phyloP scores from a whole-genome alignment of 306 rosid species.

The Chamaecrista fasciculata region DNA sequence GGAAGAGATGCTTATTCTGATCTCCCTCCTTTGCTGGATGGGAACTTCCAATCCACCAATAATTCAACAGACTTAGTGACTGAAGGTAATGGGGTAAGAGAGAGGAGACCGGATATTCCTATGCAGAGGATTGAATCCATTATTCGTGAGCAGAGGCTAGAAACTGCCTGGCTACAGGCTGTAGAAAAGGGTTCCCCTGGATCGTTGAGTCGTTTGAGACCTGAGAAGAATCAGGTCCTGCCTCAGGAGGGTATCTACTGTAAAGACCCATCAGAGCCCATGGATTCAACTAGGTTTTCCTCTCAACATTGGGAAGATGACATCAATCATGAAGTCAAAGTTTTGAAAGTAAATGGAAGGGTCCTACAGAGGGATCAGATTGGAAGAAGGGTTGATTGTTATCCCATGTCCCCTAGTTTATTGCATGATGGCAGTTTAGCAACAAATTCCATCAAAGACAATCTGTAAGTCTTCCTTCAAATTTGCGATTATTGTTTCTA shows the following conservation, averaged over 20 bases:
- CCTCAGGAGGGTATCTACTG: conserved; percentile 79
- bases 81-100: conserved; percentile 54
- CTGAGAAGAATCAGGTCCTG: conserved; percentile 93
- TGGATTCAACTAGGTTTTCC: conserved; percentile 56
- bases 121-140: conserved; percentile 94
- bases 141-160: conserved; percentile 93
- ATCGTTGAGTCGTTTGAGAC: conserved; percentile 77
- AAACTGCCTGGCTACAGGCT: conserved; percentile 96
- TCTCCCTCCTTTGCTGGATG: conserved; percentile 51
- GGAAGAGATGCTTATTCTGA: conserved; percentile 50
- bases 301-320: conserved; percentile 83
- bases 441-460: conserved; percentile 64
- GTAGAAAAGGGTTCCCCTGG: conserved; percentile 94
- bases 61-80: conserved; percentile 58
- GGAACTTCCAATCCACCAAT: conserved; percentile 48
- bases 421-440: conserved; percentile 73
- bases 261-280: conserved; percentile 57
- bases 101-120: conserved; percentile 66
- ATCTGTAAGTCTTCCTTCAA: conserved; percentile 64
- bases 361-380: conserved; percentile 64
- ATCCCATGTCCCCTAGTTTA: conserved; percentile 88
- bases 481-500: conserved; percentile 4
- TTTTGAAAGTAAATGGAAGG: conserved; percentile 55
- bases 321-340: conserved; percentile 51
- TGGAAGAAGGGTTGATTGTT: conserved; percentile 54